These are phyloP conservation scores for Boletus holoroseus DNA, from an alignment of 1,284 basidiomycete species.

Conservation along the genomic window DNA sequence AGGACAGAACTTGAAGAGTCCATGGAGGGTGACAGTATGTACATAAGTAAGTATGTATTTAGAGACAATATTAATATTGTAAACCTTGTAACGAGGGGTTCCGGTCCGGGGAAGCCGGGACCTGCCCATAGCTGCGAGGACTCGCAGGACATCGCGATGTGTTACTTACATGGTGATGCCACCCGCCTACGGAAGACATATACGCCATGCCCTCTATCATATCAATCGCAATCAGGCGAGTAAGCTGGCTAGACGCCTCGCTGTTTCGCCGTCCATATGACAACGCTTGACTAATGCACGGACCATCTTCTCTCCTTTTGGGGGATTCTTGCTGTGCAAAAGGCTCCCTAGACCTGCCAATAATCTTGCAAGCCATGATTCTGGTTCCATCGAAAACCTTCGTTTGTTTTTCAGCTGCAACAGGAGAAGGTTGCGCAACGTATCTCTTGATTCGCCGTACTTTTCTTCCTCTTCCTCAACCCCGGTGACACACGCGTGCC, in stretches of 20 bases:
- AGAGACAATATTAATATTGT: neutral
- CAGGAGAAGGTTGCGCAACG: constrained; percentile 18
- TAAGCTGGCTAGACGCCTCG: constrained; percentile 17
- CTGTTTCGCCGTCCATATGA: constrained; percentile 29
- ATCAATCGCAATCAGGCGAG: constrained; percentile 1
- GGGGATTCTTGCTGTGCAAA: constrained; percentile 21
- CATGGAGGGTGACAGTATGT: no score
- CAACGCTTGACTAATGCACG: constrained; percentile 27
- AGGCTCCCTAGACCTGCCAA: constrained; percentile 22
- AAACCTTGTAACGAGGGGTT: neutral
- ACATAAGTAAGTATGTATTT: no score
- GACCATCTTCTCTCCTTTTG: constrained; percentile 26
- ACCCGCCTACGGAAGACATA: neutral
- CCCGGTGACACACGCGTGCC: constrained; percentile 40
- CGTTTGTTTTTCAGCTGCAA: constrained; percentile 13
- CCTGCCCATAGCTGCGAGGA: neutral
- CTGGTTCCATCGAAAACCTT: constrained; percentile 25
- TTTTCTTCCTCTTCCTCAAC: constrained; percentile 27
- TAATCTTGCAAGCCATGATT: constrained; percentile 25
- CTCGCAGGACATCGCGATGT: neutral
- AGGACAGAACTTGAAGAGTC: no score
- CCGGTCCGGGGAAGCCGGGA: neutral
- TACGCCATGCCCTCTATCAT: neutral
- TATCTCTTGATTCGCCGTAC: constrained; percentile 21
- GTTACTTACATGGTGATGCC: neutral